Conservation (phyloP, 371 early-diverging fungal genomes). For the Massospora cicadina region DNA sequence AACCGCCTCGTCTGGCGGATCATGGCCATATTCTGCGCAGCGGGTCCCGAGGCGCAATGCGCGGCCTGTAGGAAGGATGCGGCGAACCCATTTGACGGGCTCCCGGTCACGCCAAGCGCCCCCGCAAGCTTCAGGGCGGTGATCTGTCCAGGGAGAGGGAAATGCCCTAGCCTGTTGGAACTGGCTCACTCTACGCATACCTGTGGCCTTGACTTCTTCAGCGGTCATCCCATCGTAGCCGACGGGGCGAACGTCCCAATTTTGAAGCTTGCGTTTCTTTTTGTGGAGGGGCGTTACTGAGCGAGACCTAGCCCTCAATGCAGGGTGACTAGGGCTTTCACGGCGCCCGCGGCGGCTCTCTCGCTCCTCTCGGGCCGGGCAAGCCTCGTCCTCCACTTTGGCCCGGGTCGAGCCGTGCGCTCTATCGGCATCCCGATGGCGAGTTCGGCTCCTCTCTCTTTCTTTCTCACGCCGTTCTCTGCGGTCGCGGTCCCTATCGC, state of each 20-base stretch:
- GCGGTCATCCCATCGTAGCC: conserved; percentile 84
- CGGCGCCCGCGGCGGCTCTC: conserved; percentile 17
- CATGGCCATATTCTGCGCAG: conserved; percentile 19
- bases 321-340: conserved; percentile 23
- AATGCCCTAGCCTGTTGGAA: conserved; percentile 23
- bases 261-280: conserved; percentile 54
- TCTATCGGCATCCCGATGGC: conserved; percentile 3
- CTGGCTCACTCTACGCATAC: background rate
- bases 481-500: conserved; percentile 20
- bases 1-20: conserved; percentile 60
- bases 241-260: conserved; percentile 87
- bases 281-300: conserved; percentile 59
- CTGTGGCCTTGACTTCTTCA: conserved; percentile 77
- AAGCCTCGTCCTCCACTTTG: conserved; percentile 14
- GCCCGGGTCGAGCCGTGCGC: background rate
- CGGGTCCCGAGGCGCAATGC: conserved; percentile 27
- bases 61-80: conserved; percentile 12
- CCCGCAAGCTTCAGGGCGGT: conserved; percentile 40
- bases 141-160: conserved; percentile 80
- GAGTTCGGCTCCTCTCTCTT: background rate
- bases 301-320: conserved; percentile 20
- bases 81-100: conserved; percentile 25
- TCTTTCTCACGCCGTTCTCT: conserved; percentile 15
- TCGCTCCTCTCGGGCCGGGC: conserved; percentile 18
- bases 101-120: conserved; percentile 23